Evolutionary conservation across 129 eudicot genomes (phyloP).

Genomic region (Oenanthe sinensis): DNA sequence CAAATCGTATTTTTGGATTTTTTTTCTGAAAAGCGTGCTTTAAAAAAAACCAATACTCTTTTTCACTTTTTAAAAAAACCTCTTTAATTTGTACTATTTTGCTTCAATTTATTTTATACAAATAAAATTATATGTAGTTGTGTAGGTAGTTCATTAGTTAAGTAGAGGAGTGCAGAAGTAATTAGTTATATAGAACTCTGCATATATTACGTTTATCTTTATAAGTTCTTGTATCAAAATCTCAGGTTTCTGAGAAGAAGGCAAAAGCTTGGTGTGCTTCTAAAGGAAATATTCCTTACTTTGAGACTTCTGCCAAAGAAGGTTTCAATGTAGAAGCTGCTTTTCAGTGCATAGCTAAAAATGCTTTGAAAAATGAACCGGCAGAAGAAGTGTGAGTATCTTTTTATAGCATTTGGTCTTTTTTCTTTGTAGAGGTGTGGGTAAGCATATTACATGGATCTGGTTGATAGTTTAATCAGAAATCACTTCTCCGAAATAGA

Average conservation of each 20-base stretch:
- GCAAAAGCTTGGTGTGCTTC: conserved; percentile 57
- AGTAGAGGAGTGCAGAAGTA: neutral
- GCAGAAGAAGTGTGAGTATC: conserved; percentile 48
- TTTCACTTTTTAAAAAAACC: too few species aligned
- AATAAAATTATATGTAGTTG: too few species aligned
- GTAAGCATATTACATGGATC: neutral
- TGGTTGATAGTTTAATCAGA: neutral
- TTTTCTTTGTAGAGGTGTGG: neutral
- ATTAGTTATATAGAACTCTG: neutral
- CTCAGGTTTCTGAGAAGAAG: conserved; percentile 53
- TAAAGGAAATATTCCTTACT: conserved; percentile 73
- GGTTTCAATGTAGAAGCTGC: conserved; percentile 79
- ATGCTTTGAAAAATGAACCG: conserved; percentile 70
- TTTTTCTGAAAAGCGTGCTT: too few species aligned
- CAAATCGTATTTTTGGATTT: too few species aligned
- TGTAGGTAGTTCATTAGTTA: neutral
- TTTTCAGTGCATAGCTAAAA: conserved; percentile 73
- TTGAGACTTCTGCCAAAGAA: conserved; percentile 89
- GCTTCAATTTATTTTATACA: too few species aligned
- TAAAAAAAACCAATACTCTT: too few species aligned
- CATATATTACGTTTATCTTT: neutral
- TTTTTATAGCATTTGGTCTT: conserved; percentile 2
- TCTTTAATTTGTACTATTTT: too few species aligned
- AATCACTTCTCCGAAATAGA: neutral
- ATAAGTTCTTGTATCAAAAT: neutral